Conservation (phyloP, 164 flowering plant species). For the Magnolia sinica region DNA sequence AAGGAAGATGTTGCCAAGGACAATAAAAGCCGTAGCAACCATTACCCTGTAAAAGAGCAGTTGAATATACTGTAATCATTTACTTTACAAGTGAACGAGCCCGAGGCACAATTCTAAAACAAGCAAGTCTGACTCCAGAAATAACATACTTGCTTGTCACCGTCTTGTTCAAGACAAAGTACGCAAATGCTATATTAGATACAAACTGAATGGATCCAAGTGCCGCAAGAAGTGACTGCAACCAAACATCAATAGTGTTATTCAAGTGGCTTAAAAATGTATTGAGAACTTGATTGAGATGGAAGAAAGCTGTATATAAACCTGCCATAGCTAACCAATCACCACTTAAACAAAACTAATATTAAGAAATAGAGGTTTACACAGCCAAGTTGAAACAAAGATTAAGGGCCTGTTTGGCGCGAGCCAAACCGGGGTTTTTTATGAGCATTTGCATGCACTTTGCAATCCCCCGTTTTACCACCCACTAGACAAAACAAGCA, state of each 20-base stretch:
- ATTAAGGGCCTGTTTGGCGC: too few relatives aligned
- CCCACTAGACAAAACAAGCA: too few relatives aligned
- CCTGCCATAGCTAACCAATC: too few relatives aligned
- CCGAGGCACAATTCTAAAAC: slow-evolving; percentile 1
- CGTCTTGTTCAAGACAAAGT: slow-evolving; percentile 80
- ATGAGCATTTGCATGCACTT: too few relatives aligned
- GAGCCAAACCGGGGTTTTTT: too few relatives aligned
- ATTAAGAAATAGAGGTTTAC: too few relatives aligned
- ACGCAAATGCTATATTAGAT: slow-evolving; percentile 93
- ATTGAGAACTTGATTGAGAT: not conserved
- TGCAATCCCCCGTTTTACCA: too few relatives aligned
- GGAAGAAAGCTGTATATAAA: too few relatives aligned
- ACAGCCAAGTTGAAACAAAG: too few relatives aligned
- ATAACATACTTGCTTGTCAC: slow-evolving; percentile 79
- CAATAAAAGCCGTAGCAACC: slow-evolving; percentile 87
- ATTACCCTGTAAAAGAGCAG: slow-evolving; percentile 55
- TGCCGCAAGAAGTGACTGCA: slow-evolving; percentile 97
- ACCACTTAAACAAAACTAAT: too few relatives aligned
- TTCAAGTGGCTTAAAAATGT: not conserved
- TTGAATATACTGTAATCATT: not conserved
- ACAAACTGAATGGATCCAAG: slow-evolving; percentile 93
- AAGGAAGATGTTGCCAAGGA: slow-evolving; percentile 87
- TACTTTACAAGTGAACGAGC: not conserved
- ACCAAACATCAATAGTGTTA: slow-evolving; percentile 3
- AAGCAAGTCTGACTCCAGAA: slow-evolving; percentile 2